These are phyloP conservation scores for Boletus rubescentipes DNA, from an alignment of 768 basidiomycete genomes.

Conservation along the genomic window DNA sequence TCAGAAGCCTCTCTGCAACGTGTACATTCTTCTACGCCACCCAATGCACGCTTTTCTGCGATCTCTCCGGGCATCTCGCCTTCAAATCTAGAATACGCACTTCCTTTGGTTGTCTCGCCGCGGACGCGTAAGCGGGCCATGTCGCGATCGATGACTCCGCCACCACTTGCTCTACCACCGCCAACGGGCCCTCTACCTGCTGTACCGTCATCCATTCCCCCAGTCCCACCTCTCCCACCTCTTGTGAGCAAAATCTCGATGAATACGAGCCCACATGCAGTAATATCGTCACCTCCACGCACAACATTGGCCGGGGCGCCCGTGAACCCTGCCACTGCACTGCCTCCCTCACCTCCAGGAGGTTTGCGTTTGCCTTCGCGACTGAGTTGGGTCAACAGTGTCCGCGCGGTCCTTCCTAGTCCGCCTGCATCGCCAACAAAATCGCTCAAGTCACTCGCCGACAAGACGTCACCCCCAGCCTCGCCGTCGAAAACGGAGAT, in stretches of 20 bases:
- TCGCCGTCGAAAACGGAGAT: slow-evolving; percentile 10
- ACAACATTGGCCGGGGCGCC: slow-evolving; percentile 3
- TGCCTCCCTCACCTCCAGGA: slow-evolving; percentile 29
- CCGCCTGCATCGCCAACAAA: slow-evolving; percentile 31
- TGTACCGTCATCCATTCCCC: slow-evolving; percentile 23
- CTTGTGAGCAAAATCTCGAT: slow-evolving; percentile 18
- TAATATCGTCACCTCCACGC: slow-evolving; percentile 7
- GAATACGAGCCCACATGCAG: slow-evolving; percentile 3
- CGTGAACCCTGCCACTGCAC: slow-evolving; percentile 8
- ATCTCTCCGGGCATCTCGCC: slow-evolving; percentile 4
- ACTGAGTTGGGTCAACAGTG: slow-evolving; percentile 28
- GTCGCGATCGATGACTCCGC: slow-evolving; percentile 27
- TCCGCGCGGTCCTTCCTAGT: slow-evolving; percentile 29
- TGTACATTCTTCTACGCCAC: background rate
- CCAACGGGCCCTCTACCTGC: slow-evolving; percentile 32
- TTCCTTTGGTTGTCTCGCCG: slow-evolving; percentile 11
- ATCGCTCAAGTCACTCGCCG: slow-evolving; percentile 5
- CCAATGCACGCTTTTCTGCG: slow-evolving; percentile 5
- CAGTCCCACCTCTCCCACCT: slow-evolving; percentile 29
- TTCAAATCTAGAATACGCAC: slow-evolving; percentile 21
- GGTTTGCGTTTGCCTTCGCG: slow-evolving; percentile 33
- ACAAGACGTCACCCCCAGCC: background rate
- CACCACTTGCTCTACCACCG: slow-evolving; percentile 27
- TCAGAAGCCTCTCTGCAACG: background rate
- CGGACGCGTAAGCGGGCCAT: slow-evolving; percentile 21